Evolutionary conservation across 169 alveolate genomes (phyloP), one percentile per base, ranked within the genome.

Genomic region (Nephromyces sp.): DNA sequence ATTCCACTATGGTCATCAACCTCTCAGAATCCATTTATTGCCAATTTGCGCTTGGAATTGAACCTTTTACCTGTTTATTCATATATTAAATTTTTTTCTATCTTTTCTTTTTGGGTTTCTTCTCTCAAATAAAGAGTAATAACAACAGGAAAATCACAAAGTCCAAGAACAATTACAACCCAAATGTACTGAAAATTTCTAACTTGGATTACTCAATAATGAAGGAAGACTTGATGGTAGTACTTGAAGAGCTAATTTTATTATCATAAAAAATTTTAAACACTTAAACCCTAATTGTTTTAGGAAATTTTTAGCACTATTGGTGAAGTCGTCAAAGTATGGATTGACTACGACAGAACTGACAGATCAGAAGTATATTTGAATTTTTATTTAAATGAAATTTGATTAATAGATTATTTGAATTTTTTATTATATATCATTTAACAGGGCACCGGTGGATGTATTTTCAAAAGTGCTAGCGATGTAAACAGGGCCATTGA

Each of bases 311-410:
- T 90, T 63, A 71, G 69, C 25, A 72, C 86, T 31, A 78, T 72
- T 29, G 92, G 92, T 5, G 83, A 80, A 28, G 83, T 85, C 25
- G 82, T 32, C 68, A 89, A 74, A 70, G 80, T 70, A 29, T 88
- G 89, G 84, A 75, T 79, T 27, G 87, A 77, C 66, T 86, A 83
- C 61, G 93, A 74, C 62, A 87, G 86, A 72, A 89, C 95, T 6
- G 89, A 74, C 70, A 78, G 93, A n/a, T 87, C 89, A 35, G 80
- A 70, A 68, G 92, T 86, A 5, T 82, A 87, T 1, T 43, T 43
- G n/a, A 43, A 43, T 43, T 43, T 15, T 43, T 15, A 43, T 15
- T 15, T 43, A 15, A 43, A 15, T n/a, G 57, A 43, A 43, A 43
- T 43, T 15, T 43, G 15, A 15, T 15, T 15, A 43, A n/a, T 43